Evolutionary conservation across 2,329 filamentous ascomycete species (phyloP).

Genomic region (Fusarium pininemorale): DNA sequence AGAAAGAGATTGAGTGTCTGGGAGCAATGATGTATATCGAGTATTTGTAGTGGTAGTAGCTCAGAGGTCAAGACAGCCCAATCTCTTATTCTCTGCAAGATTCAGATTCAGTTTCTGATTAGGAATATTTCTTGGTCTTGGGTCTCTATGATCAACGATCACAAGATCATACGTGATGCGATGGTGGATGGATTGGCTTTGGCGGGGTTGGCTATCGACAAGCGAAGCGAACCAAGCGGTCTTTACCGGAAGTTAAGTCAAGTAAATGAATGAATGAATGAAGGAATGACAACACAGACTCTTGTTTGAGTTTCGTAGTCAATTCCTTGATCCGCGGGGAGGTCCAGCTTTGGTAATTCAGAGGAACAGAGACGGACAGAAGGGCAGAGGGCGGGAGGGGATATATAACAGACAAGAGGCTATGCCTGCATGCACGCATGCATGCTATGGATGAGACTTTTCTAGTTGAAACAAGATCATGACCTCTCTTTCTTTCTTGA

Average conservation of each 20-base stretch:
- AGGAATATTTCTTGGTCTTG: neutral
- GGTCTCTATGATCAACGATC: conserved; percentile 8
- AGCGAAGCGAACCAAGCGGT: conserved; percentile 1
- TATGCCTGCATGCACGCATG: neutral
- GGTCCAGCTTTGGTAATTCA: neutral
- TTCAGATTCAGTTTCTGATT: conserved; percentile 3
- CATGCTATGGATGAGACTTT: neutral
- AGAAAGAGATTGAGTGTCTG: neutral
- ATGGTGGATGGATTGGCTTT: conserved; percentile 26
- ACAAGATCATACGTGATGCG: conserved; percentile 1
- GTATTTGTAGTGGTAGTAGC: conserved; percentile 1
- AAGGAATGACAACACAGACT: conserved; percentile 6
- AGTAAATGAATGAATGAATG: neutral
- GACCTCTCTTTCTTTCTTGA: neutral
- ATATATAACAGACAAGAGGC: neutral
- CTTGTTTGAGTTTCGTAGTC: conserved; percentile 25
- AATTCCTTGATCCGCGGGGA: conserved; percentile 1
- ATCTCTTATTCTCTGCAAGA: neutral
- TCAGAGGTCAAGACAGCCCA: neutral
- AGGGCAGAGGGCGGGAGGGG: neutral
- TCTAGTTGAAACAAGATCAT: conserved; percentile 8
- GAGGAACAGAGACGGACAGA: neutral
- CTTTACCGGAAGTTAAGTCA: conserved; percentile 1
- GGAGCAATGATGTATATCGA: neutral
- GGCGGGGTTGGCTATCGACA: conserved; percentile 24